Conservation (phyloP, 441 rosid species). For the Geranium incanum region DNA sequence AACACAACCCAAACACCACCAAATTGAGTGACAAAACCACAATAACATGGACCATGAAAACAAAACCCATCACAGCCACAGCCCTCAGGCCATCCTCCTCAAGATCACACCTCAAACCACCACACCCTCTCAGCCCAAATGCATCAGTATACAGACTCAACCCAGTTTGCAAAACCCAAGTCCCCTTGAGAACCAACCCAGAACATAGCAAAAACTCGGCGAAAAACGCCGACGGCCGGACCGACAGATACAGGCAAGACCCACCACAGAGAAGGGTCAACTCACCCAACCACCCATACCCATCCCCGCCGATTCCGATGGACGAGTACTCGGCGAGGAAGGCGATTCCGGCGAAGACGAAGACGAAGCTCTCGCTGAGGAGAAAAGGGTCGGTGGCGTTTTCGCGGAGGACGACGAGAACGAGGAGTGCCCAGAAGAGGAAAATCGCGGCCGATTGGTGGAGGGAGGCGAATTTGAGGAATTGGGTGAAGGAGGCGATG, state of each 20-base stretch:
- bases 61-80: conserved; percentile 40
- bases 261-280: conserved; percentile 42
- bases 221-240: conserved; percentile 42
- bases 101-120: conserved; percentile 38
- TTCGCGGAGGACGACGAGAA: conserved; percentile 33
- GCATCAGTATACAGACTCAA: conserved; percentile 39
- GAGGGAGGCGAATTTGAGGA: conserved; percentile 44
- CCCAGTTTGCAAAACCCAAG: conserved; percentile 51
- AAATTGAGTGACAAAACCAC: conserved; percentile 33
- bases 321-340: conserved; percentile 39
- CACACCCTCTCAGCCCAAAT: conserved; percentile 44
- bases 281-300: conserved; percentile 35
- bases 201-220: conserved; percentile 41
- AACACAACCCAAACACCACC: conserved; percentile 34
- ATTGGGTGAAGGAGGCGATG: conserved; percentile 39
- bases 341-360: conserved; percentile 27
- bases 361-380: conserved; percentile 31
- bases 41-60: conserved; percentile 45
- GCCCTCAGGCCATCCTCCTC: conserved; percentile 52
- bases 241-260: conserved; percentile 43
- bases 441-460: conserved; percentile 34
- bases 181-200: conserved; percentile 48
- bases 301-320: conserved; percentile 30
- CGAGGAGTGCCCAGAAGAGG: conserved; percentile 38
- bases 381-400: conserved; percentile 20